Conservation (phyloP, 148 eudicot genomes). For the Vaccinium macrocarpon region DNA sequence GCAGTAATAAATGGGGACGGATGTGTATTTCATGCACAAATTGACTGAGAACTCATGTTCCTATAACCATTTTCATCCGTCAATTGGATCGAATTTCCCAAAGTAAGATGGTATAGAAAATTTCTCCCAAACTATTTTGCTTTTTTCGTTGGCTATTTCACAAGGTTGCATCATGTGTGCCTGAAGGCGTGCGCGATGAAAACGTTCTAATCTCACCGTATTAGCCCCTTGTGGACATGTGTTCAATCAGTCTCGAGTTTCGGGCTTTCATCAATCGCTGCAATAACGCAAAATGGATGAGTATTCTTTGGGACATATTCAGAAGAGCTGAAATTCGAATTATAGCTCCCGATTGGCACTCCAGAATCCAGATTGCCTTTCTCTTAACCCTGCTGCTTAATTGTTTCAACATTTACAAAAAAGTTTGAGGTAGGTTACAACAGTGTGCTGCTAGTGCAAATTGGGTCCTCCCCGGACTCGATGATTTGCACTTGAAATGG, state of each 20-base stretch:
- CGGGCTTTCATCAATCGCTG: too few species aligned
- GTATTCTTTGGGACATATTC: too few species aligned
- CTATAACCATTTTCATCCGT: not conserved
- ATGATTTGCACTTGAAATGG: not conserved
- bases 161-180: not conserved
- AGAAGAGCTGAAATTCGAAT: too few species aligned
- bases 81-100: not conserved
- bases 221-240: not conserved
- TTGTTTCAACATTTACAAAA: not conserved
- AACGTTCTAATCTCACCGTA: not conserved
- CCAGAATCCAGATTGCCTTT: not conserved
- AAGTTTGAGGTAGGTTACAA: slow-evolving; percentile 21
- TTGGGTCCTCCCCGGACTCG: not conserved
- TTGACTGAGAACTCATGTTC: not conserved
- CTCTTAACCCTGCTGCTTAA: not conserved
- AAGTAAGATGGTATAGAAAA: not conserved
- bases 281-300: too few species aligned
- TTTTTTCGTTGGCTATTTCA: not conserved
- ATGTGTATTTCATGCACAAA: not conserved
- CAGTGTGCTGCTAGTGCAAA: slow-evolving; percentile 67
- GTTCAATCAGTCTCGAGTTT: too few species aligned
- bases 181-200: not conserved
- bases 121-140: not conserved
- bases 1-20: not conserved
- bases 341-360: not conserved